Conservation (phyloP, 768 basidiomycete species). For the Tephrocybe sp. region DNA sequence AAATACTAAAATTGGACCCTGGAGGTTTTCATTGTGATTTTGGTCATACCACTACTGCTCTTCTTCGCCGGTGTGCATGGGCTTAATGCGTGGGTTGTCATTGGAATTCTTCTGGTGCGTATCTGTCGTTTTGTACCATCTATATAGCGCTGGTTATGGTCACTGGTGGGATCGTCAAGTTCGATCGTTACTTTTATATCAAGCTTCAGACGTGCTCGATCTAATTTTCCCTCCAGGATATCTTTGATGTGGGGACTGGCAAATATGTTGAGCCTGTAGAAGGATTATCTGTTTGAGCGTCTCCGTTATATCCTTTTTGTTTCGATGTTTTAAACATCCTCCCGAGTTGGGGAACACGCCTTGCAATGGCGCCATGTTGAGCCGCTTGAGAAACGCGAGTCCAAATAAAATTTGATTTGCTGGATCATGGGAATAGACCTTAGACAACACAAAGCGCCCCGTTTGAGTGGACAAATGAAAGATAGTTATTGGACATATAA, state of each 20-base stretch:
- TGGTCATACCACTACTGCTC: slow-evolving; percentile 81
- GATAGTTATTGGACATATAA: too few relatives aligned
- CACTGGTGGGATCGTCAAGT: slow-evolving; percentile 63
- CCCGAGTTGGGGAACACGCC: too few relatives aligned
- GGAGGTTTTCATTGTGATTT: slow-evolving; percentile 61
- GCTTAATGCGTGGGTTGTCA: slow-evolving; percentile 75
- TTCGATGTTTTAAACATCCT: too few relatives aligned
- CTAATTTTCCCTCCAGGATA: slow-evolving; percentile 23
- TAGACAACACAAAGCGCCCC: too few relatives aligned
- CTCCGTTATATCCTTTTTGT: too few relatives aligned
- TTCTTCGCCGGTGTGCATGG: slow-evolving; percentile 75
- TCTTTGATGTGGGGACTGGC: slow-evolving; percentile 31
- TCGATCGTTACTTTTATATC: not conserved
- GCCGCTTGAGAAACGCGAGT: too few relatives aligned
- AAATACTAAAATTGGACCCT: slow-evolving; percentile 2
- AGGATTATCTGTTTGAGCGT: not conserved
- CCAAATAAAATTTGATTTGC: too few relatives aligned
- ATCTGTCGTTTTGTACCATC: slow-evolving; percentile 79
- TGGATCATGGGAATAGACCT: too few relatives aligned
- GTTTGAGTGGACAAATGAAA: too few relatives aligned
- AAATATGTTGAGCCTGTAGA: slow-evolving; percentile 23
- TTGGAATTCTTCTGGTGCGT: slow-evolving; percentile 79
- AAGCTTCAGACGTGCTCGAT: not conserved
- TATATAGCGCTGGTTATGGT: slow-evolving; percentile 71
- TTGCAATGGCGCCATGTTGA: too few relatives aligned